Evolutionary conservation across 495 filamentous ascomycete species (phyloP).

Genomic region (Aeminium ludgeri): DNA sequence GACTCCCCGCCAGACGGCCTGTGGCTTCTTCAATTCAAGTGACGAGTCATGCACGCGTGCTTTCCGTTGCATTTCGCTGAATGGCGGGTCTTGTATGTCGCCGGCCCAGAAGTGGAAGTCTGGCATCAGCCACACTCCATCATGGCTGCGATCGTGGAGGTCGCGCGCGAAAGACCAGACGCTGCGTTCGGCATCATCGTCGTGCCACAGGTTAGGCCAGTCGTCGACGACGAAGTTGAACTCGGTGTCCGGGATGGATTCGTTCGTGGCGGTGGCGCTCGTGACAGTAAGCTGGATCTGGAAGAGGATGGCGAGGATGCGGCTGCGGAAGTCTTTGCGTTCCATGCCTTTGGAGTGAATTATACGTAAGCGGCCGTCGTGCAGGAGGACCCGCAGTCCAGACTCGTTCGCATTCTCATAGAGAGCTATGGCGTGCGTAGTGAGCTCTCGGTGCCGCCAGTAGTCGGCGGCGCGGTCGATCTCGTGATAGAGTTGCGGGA

Average conservation of each 20-base stretch:
- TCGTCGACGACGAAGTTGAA: slow-evolving; percentile 42
- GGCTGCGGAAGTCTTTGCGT: slow-evolving; percentile 25
- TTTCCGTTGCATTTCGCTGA: slow-evolving; percentile 33
- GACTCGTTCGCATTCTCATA: background rate
- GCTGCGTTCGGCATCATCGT: slow-evolving; percentile 12
- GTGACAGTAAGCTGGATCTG: slow-evolving; percentile 31
- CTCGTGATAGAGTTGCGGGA: slow-evolving; percentile 11
- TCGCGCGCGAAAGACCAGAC: slow-evolving; percentile 37
- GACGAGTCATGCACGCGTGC: slow-evolving; percentile 22
- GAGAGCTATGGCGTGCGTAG: background rate
- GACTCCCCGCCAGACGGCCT: slow-evolving; percentile 54
- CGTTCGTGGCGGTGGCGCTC: slow-evolving; percentile 15
- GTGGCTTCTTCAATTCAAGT: slow-evolving; percentile 40
- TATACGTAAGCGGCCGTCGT: slow-evolving; percentile 19
- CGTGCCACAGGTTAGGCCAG: slow-evolving; percentile 25
- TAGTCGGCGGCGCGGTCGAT: slow-evolving; percentile 8
- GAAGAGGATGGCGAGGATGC: slow-evolving; percentile 27
- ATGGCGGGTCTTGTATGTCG: slow-evolving; percentile 36
- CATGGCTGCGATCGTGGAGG: slow-evolving; percentile 20
- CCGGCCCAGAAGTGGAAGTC: slow-evolving; percentile 61
- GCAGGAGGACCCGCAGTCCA: slow-evolving; percentile 11
- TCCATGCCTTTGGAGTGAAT: slow-evolving; percentile 5
- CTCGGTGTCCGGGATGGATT: slow-evolving; percentile 40
- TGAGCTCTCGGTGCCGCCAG: background rate
- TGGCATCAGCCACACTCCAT: slow-evolving; percentile 51